These are phyloP conservation scores for Earliella scabrosa DNA, from an alignment of 1,284 basidiomycete species.

Conservation along the genomic window DNA sequence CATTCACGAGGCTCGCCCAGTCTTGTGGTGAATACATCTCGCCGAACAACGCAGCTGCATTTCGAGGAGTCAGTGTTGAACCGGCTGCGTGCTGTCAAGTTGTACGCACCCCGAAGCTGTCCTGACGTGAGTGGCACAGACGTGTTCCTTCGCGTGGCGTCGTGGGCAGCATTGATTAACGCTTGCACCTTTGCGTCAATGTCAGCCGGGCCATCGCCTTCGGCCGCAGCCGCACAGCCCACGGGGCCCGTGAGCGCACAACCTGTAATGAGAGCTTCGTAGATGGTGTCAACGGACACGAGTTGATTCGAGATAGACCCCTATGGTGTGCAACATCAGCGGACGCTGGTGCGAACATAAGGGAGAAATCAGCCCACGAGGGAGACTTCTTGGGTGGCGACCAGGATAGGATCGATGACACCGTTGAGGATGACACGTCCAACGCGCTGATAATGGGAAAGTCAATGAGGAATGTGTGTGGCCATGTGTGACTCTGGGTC, in stretches of 20 bases:
- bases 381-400: slow-evolving; percentile 3
- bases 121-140: not conserved
- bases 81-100: not conserved
- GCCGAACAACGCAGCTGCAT: not conserved
- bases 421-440: slow-evolving; percentile 23
- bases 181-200: not conserved
- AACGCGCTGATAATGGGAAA: slow-evolving; percentile 12
- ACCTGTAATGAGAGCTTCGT: not conserved
- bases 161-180: not conserved
- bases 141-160: not conserved
- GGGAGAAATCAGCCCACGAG: not conserved
- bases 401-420: slow-evolving; percentile 4
- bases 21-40: slow-evolving; percentile 1
- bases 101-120: not conserved
- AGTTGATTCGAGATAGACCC: not conserved
- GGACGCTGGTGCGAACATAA: not conserved
- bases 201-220: not conserved
- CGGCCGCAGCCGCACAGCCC: not conserved
- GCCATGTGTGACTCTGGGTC: too few relatives aligned
- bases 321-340: not conserved
- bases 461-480: not conserved
- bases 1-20: slow-evolving; percentile 1
- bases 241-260: not conserved
- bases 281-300: not conserved
- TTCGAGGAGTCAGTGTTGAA: not conserved